Evolutionary conservation across 768 basidiomycete species (phyloP).

Genomic region (Lactifluus rugatus): DNA sequence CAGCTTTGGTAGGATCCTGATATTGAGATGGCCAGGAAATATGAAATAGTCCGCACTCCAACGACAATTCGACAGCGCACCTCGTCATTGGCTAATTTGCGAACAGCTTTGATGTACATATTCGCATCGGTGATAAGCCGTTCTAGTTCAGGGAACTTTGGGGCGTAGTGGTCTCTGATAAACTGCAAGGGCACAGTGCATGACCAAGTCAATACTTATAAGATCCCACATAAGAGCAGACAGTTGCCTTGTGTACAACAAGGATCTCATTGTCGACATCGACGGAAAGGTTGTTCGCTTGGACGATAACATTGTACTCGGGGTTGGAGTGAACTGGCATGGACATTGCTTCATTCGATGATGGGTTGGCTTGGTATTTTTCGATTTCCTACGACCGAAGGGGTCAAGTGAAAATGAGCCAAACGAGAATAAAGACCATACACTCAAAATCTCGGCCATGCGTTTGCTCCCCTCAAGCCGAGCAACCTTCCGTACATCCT

Average conservation of each 20-base stretch:
- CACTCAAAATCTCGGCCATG: constrained; percentile 82
- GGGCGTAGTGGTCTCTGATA: constrained; percentile 93
- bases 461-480: constrained; percentile 81
- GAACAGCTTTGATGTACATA: constrained; percentile 88
- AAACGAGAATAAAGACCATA: constrained; percentile 23
- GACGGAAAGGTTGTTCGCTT: constrained; percentile 95
- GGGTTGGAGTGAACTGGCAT: constrained; percentile 81
- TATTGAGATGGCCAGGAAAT: background rate
- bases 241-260: constrained; percentile 81
- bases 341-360: constrained; percentile 67
- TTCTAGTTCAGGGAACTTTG: constrained; percentile 94
- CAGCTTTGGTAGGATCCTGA: constrained; percentile 81
- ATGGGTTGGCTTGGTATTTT: constrained; percentile 74
- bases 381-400: constrained; percentile 65
- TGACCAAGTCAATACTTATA: constrained; percentile 19
- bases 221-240: background rate
- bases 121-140: constrained; percentile 86
- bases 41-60: background rate
- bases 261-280: constrained; percentile 98
- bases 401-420: background rate
- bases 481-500: constrained; percentile 82
- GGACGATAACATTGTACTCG: constrained; percentile 93
- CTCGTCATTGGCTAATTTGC: constrained; percentile 76
- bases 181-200: constrained; percentile 43
- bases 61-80: constrained; percentile 29